phyloP scores from a whole-genome alignment of 179 eudicot species.

The Heliamphora pulchella region DNA sequence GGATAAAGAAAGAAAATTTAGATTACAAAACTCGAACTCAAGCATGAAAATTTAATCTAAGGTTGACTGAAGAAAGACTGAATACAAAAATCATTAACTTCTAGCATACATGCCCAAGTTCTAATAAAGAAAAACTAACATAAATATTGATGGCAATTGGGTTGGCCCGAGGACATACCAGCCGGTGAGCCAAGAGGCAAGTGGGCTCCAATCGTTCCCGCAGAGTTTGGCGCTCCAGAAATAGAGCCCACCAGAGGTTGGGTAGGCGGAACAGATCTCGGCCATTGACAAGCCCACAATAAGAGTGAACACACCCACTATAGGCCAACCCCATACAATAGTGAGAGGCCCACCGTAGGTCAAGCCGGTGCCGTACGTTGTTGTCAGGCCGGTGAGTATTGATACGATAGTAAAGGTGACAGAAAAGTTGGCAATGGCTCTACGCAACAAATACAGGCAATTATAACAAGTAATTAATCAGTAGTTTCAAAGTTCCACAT shows the following conservation, averaged over 20 bases:
- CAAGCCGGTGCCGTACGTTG: conserved; percentile 45
- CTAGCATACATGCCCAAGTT: too few relatives aligned
- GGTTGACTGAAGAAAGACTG: too few relatives aligned
- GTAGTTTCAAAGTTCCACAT: too few relatives aligned
- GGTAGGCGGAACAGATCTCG: conserved; percentile 73
- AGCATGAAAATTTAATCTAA: too few relatives aligned
- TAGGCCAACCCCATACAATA: conserved; percentile 66
- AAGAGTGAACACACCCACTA: conserved; percentile 47
- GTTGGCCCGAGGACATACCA: conserved; percentile 30
- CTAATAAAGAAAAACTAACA: too few relatives aligned
- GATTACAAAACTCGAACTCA: too few relatives aligned
- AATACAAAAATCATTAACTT: too few relatives aligned
- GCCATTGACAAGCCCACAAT: conserved; percentile 63
- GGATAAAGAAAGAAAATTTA: too few relatives aligned
- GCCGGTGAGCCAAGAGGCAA: conserved; percentile 75
- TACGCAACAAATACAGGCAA: conserved; percentile 7
- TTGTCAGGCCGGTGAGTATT: conserved; percentile 51
- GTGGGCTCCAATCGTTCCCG: conserved; percentile 47
- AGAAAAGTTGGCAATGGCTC: conserved; percentile 54
- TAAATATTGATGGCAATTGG: not conserved
- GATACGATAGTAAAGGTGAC: conserved; percentile 61
- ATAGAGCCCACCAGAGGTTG: conserved; percentile 67
- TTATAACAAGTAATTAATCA: too few relatives aligned
- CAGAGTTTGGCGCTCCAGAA: conserved; percentile 69
- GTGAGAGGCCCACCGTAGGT: conserved; percentile 58